These are phyloP conservation scores for Cruciata laevipes DNA, from an alignment of 257 asterid species.

Conservation along the genomic window DNA sequence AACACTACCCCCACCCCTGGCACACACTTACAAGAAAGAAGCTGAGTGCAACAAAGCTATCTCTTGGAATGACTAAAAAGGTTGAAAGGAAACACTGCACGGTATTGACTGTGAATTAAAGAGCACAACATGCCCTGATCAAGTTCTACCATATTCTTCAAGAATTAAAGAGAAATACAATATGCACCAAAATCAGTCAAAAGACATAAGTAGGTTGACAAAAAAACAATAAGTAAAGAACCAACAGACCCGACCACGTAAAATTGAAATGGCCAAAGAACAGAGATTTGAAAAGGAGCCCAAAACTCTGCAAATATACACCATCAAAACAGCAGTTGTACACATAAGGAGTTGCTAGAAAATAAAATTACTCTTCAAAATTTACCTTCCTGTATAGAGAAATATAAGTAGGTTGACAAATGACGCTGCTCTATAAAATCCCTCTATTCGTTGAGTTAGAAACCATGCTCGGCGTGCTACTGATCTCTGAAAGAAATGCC, in stretches of 20 bases:
- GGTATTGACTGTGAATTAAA: background rate
- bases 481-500: constrained; percentile 50
- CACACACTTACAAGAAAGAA: background rate
- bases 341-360: background rate
- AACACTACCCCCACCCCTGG: background rate
- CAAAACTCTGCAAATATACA: background rate
- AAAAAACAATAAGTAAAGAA: background rate
- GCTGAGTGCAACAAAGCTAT: background rate
- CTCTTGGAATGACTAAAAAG: background rate
- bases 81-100: background rate
- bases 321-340: background rate
- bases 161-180: background rate
- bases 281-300: background rate
- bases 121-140: background rate
- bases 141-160: background rate
- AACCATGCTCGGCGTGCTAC: constrained; percentile 76
- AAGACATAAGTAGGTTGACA: background rate
- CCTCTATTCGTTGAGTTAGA: constrained; percentile 74
- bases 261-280: background rate
- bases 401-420: constrained; percentile 84
- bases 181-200: background rate
- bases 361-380: background rate
- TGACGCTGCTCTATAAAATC: constrained; percentile 83
- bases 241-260: background rate
- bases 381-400: constrained; percentile 86